Percentiles rank a stretch among this genome's conserved stretches.
These are phyloP conservation scores for Haplosporangium gracile DNA, from an alignment of 192 early-diverging fungal species.

Conservation along the genomic window DNA sequence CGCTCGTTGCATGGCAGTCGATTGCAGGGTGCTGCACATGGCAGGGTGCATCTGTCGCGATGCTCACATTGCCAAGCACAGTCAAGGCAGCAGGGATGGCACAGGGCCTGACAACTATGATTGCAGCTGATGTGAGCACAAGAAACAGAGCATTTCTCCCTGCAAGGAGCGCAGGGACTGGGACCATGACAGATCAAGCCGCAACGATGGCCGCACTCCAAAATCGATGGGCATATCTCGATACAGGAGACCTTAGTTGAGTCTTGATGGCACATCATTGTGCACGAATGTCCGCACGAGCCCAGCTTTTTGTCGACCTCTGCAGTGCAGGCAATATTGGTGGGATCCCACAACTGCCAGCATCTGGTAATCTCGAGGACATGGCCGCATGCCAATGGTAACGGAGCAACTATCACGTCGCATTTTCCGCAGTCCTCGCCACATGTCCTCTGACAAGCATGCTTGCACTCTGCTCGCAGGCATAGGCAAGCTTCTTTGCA, in stretches of 20 bases:
- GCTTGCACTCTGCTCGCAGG: conserved; percentile 53
- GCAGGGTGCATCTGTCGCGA: conserved; percentile 57
- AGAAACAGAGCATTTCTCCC: conserved; percentile 35
- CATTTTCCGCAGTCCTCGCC: conserved; percentile 63
- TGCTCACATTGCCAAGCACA: conserved; percentile 71
- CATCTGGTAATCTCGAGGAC: conserved; percentile 23
- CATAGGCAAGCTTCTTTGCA: conserved; percentile 59
- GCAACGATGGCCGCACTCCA: conserved; percentile 56
- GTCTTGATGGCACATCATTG: conserved; percentile 35
- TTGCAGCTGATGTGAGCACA: conserved; percentile 60
- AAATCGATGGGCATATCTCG: conserved; percentile 21
- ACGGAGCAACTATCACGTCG: conserved; percentile 11
- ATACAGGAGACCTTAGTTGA: conserved; percentile 16
- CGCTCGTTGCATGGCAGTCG: conserved; percentile 68
- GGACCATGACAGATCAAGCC: conserved; percentile 13
- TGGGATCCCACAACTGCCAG: conserved; percentile 27
- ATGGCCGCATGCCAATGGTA: conserved; percentile 41
- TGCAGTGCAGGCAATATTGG: conserved; percentile 24
- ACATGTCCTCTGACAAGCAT: conserved; percentile 62
- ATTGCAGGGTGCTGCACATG: conserved; percentile 69
- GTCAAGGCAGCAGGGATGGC: conserved; percentile 56
- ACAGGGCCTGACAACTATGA: conserved; percentile 49
- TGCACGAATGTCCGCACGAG: conserved; percentile 56
- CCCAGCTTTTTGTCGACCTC: conserved; percentile 26
- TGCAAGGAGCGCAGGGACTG: conserved; percentile 59